Base-by-base conservation (phyloP, 768 basidiomycete genomes). In the Collybia nuda region DNA sequence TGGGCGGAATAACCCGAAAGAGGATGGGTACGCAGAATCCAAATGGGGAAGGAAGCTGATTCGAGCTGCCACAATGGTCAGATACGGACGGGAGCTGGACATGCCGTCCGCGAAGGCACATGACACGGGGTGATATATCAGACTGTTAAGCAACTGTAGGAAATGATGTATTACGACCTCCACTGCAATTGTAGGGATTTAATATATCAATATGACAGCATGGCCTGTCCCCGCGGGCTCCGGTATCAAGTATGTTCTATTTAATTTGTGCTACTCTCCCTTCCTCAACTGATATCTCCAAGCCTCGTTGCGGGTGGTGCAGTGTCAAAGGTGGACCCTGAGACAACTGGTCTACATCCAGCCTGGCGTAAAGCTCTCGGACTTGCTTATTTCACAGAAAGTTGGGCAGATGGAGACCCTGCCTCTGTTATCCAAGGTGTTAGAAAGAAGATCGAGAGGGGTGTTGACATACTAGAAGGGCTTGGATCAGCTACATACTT, bases 281-380 rank as follows among this genome's bases (percentile, higher is more conserved):
- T 18, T 15, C 24, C 18, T 26, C 15, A 37, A 21, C 41, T 6
- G 6, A 42, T 6, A 5, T 23, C 9, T 5, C 21, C 8, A 12
- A 79, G 77, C 44, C 58, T 68, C 14, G 56, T 79, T 5, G 70
- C 61, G 8, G 79, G 79, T 6, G 79, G 80, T 4, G 72, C 64
- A 18, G 79, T 78, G 11, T 63, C 66, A 1, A 55, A 56, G 22
- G 55, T 62, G 24, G 62, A 68, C n/a, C 68, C 76, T 0, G 62
- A 68, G 26, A 67, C 74, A 2, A 64, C 65, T 5, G 78, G 73
- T 14, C 51, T 78, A 19, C 71, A 78, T 54, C 79, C 77, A 11
- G 73, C 70, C 0, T 81, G 79, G 77, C 66, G 79, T 12, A 62
- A 68, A 8, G 68, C 77, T 2, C 39, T 78, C 6, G 5, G 58